Base-by-base conservation (phyloP, 805 yeast genomes). In the Schwanniomyces polymorphus region DNA sequence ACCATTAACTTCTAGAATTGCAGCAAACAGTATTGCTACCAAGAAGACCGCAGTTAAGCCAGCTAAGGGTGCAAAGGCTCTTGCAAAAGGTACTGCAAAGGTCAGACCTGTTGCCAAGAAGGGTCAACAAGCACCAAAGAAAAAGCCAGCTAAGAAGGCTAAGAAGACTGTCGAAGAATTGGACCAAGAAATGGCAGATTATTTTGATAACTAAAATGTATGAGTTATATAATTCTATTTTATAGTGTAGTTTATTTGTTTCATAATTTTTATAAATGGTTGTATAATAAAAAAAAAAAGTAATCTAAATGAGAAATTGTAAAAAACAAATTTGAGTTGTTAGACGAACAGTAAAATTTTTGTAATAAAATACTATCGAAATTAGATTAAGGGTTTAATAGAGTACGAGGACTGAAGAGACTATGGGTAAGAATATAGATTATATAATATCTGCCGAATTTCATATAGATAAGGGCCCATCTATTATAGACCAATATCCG, bases 121-220 rank as follows among this genome's bases (percentile, higher is more conserved):
- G 42, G 50, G 52, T 48, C 58, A 53, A 49, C 77, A 79, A 72
- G 58, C 60, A 50, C 61, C 60, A 53, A 57, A 71, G 50, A 62
- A 63, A 52, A 65, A 65, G 54, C 63, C 70, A 41, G 67, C 66
- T 42, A 71, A 69, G 60, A 76, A 67, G 53, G 68, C 66, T 53
- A 75, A 76, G 70, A 91, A 91, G 80, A 84, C 96, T 44, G 78
- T 88, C 54, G 98, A 88, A 68, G 92, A 94, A 72, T 82, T 92
- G 64, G 99, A 94, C 72, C 96, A 91, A 66, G 98, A 92, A 75
- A 92, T 94, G 99, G 87, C 91, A 53, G 98, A 91, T 65, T 92
- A 92, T 75, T 91, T 92, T 59, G 84, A 82, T 52, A 75, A 51
- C 40, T 57, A 40, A 41, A 25, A 2, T 35, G 35, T 31, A 31